These are phyloP conservation scores for Fistulifera pelliculosa DNA, from an alignment of 108 stramenopile genomes.

Conservation along the genomic window DNA sequence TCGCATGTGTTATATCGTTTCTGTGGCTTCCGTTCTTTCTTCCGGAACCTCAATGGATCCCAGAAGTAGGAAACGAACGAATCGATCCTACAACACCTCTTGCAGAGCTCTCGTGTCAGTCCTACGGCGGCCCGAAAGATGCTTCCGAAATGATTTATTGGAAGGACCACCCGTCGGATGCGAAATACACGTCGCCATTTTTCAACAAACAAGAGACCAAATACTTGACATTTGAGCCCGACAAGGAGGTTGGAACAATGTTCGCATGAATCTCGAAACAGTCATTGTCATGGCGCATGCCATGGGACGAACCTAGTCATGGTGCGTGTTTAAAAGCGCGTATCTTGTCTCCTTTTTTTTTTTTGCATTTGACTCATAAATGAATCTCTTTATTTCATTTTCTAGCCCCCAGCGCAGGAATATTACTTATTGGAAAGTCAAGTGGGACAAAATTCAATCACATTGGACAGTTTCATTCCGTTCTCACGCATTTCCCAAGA, in stretches of 20 bases:
- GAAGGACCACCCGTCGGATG: conserved; percentile 64
- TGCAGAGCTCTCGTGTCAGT: conserved; percentile 28
- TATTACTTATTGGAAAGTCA: background rate
- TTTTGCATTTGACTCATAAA: background rate
- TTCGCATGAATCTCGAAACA: conserved; percentile 81
- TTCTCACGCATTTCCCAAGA: conserved; percentile 41
- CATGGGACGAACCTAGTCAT: conserved; percentile 81
- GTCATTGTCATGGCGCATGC: conserved; percentile 66
- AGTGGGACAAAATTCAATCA: conserved; percentile 28
- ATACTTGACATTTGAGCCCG: conserved; percentile 88
- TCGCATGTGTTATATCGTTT: no score
- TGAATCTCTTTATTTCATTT: background rate
- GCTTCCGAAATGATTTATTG: conserved; percentile 82
- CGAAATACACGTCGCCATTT: conserved; percentile 39
- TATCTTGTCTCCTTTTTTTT: no score
- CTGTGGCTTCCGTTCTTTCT: no score
- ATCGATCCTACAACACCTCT: conserved; percentile 1
- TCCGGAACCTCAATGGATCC: no score
- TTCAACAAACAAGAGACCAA: conserved; percentile 15
- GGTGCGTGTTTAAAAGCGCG: conserved; percentile 15
- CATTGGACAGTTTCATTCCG: conserved; percentile 55
- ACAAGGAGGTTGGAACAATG: conserved; percentile 73
- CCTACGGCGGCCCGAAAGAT: conserved; percentile 30
- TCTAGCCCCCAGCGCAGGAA: background rate
- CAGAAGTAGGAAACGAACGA: no score